Percentiles rank a stretch among this genome's conserved stretches.
Conservation (phyloP, 2,329 filamentous ascomycete species). For the Albifimbria verrucaria region DNA sequence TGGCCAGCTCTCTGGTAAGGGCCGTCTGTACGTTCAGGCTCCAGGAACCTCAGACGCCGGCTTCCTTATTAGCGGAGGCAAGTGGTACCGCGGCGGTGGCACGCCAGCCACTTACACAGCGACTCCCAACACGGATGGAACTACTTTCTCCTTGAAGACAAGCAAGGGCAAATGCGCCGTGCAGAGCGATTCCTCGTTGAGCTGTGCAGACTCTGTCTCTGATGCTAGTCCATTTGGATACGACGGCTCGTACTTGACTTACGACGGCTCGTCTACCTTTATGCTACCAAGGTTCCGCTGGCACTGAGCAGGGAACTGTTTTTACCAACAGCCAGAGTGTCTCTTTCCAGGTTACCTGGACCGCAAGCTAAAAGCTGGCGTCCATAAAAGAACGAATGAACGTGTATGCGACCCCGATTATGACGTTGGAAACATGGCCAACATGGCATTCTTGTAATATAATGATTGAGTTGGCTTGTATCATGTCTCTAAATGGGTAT, state of each 20-base stretch:
- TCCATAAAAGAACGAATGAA: too few relatives aligned
- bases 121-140: slow-evolving; percentile 13
- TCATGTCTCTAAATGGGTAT: too few relatives aligned
- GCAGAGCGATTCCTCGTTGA: slow-evolving; percentile 9
- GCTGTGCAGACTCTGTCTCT: slow-evolving; percentile 13
- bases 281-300: slow-evolving; percentile 15
- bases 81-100: slow-evolving; percentile 22
- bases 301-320: slow-evolving; percentile 16
- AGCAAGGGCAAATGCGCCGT: slow-evolving; percentile 21
- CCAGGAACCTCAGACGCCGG: slow-evolving; percentile 9
- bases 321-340: slow-evolving; percentile 16
- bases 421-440: too few relatives aligned
- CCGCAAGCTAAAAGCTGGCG: slow-evolving; percentile 3
- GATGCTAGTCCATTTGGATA: slow-evolving; percentile 16
- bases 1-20: slow-evolving; percentile 11
- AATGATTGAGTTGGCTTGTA: too few relatives aligned
- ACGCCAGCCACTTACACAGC: slow-evolving; percentile 23
- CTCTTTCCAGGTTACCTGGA: slow-evolving; percentile 19
- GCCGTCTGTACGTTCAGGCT: slow-evolving; percentile 10
- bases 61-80: slow-evolving; percentile 19
- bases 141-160: slow-evolving; percentile 15
- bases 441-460: too few relatives aligned
- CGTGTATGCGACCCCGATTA: too few relatives aligned
- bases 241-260: slow-evolving; percentile 21
- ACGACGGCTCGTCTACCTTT: slow-evolving; percentile 15